phyloP scores from a whole-genome alignment of 169 alveolate genomes.

The Eimeria acervulina region DNA sequence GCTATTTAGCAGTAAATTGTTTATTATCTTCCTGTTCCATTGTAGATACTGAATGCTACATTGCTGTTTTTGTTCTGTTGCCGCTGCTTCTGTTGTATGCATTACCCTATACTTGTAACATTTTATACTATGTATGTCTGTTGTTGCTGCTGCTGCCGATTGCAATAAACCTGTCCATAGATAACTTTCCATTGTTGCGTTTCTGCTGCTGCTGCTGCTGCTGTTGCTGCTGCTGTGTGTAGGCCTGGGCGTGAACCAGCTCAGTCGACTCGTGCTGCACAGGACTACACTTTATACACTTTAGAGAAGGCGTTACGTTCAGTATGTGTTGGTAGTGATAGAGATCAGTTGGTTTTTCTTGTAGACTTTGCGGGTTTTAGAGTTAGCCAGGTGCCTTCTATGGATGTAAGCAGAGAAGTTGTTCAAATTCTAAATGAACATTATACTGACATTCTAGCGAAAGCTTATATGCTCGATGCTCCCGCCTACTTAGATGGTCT shows the following conservation, averaged over 20 bases:
- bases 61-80: no score
- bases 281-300: conserved; percentile 58
- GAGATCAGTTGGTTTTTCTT: conserved; percentile 66
- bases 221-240: neutral
- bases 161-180: no score
- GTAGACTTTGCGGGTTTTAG: conserved; percentile 59
- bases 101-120: no score
- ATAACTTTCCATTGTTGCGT: no score
- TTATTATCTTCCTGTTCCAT: no score
- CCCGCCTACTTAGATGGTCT: conserved; percentile 64
- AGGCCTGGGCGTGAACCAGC: conserved; percentile 76
- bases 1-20: no score
- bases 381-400: conserved; percentile 52
- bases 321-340: neutral
- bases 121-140: no score
- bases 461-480: conserved; percentile 61
- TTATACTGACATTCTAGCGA: conserved; percentile 71
- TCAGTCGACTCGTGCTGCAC: conserved; percentile 42
- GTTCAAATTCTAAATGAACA: conserved; percentile 62
- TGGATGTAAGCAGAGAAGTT: conserved; percentile 49
- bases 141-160: no score
- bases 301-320: conserved; percentile 51
- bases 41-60: no score
- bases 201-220: neutral
- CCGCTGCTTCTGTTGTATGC: no score